These are phyloP conservation scores for Aegilops umbellulata DNA, from an alignment of 176 grass and related monocot species.

Conservation along the genomic window DNA sequence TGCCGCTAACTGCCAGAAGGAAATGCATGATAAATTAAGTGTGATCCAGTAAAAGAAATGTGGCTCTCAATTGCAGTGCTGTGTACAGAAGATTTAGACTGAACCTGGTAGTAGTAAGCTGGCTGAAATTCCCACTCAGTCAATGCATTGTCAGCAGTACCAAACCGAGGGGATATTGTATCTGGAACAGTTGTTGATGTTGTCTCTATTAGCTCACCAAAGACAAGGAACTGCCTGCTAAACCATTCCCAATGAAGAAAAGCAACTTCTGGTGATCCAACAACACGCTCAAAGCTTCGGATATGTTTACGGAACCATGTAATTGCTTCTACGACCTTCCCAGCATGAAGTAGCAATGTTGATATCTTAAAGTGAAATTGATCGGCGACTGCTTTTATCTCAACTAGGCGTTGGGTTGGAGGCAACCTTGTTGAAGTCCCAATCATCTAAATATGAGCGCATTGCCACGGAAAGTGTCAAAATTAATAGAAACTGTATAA, in stretches of 20 bases:
- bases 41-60: conserved; percentile 32
- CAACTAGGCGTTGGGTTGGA: conserved; percentile 84
- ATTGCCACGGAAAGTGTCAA: conserved; percentile 34
- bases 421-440: conserved; percentile 87
- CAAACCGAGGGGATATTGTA: conserved; percentile 70
- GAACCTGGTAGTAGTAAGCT: conserved; percentile 97
- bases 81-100: conserved; percentile 25
- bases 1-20: conserved; percentile 78
- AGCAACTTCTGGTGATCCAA: conserved; percentile 66
- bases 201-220: conserved; percentile 95
- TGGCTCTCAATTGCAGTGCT: background rate
- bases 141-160: conserved; percentile 75
- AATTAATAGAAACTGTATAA: conserved; percentile 24
- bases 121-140: conserved; percentile 97
- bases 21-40: conserved; percentile 38
- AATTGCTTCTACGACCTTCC: conserved; percentile 88
- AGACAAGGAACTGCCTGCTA: conserved; percentile 91
- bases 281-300: conserved; percentile 61
- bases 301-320: conserved; percentile 87
- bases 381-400: conserved; percentile 89
- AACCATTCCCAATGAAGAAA: conserved; percentile 99
- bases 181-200: conserved; percentile 56
- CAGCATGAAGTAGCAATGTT: conserved; percentile 88
- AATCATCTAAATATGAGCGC: conserved; percentile 62
- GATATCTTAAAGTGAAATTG: conserved; percentile 97